Evolutionary conservation across 768 basidiomycete species (phyloP).

Genomic region (Cystobasidium ongulense): DNA sequence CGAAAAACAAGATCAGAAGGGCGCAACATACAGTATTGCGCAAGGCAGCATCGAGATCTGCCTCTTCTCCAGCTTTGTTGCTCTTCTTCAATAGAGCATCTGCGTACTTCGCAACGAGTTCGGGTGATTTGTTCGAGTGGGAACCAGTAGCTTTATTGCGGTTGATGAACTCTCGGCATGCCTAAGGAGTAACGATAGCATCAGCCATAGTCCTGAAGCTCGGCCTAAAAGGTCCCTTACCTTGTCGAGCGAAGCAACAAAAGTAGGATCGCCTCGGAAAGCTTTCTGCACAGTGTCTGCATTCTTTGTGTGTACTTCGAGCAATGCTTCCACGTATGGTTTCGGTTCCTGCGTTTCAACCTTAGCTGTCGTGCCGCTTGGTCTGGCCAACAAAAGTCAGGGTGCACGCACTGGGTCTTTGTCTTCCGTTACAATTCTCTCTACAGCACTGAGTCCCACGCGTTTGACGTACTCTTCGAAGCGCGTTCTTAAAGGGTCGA

Average conservation of each 20-base stretch:
- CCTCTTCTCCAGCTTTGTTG: slow-evolving; percentile 89
- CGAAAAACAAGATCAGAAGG: not conserved
- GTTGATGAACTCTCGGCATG: slow-evolving; percentile 92
- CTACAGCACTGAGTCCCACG: slow-evolving; percentile 71
- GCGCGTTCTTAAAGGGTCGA: slow-evolving; percentile 79
- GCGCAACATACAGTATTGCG: slow-evolving; percentile 67
- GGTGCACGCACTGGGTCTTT: slow-evolving; percentile 51
- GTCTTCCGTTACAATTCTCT: slow-evolving; percentile 56
- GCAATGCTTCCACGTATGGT: slow-evolving; percentile 81
- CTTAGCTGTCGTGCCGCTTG: not conserved
- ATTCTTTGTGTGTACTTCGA: slow-evolving; percentile 88
- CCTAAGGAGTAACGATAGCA: slow-evolving; percentile 49
- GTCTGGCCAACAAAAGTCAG: not conserved
- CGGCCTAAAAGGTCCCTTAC: no score
- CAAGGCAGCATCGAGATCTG: slow-evolving; percentile 77
- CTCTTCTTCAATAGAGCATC: slow-evolving; percentile 83
- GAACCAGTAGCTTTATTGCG: slow-evolving; percentile 77
- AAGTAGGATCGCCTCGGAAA: slow-evolving; percentile 86
- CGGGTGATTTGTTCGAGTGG: slow-evolving; percentile 75
- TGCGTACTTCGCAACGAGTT: slow-evolving; percentile 82
- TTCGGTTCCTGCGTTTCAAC: slow-evolving; percentile 60
- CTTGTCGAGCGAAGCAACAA: slow-evolving; percentile 77
- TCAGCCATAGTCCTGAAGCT: no score
- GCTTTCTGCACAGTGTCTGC: slow-evolving; percentile 75
- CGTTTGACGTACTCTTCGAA: slow-evolving; percentile 95